Percentiles rank a stretch among this genome's conserved stretches.
Evolutionary conservation across 495 filamentous ascomycete genomes (phyloP).

Genomic region (Bombardia bombarda): DNA sequence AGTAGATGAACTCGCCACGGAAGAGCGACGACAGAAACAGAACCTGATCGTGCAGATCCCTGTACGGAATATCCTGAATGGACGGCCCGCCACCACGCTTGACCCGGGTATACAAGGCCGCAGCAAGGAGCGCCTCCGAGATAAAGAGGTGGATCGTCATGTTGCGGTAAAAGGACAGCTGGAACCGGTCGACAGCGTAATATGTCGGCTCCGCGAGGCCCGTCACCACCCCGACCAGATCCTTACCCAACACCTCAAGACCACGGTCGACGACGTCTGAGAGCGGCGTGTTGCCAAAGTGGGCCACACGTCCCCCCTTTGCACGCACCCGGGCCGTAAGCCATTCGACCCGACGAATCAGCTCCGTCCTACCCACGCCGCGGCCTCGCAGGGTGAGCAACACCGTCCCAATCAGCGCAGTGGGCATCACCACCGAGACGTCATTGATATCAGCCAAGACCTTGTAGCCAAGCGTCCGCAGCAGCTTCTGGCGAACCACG

Average conservation of each 20-base stretch:
- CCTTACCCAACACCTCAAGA: constrained; percentile 81
- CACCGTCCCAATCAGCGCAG: constrained; percentile 88
- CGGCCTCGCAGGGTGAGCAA: constrained; percentile 85
- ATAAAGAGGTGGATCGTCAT: constrained; percentile 99
- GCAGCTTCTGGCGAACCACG: constrained; percentile 48
- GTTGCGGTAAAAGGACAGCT: constrained; percentile 94
- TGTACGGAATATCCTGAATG: constrained; percentile 69
- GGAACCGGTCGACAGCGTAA: constrained; percentile 91
- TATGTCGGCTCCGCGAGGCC: constrained; percentile 82
- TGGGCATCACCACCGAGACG: constrained; percentile 96
- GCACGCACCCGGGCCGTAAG: constrained; percentile 71
- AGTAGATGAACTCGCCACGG: constrained; percentile 94
- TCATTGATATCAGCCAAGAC: constrained; percentile 91
- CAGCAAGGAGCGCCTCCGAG: constrained; percentile 78
- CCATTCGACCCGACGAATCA: constrained; percentile 86
- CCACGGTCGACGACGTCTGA: constrained; percentile 80
- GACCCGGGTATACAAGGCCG: constrained; percentile 79
- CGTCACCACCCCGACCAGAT: constrained; percentile 71
- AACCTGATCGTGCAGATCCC: constrained; percentile 65
- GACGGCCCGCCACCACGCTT: constrained; percentile 81
- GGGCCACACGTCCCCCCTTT: constrained; percentile 84
- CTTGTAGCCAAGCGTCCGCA: constrained; percentile 81
- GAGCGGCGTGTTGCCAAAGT: constrained; percentile 76
- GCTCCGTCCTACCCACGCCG: constrained; percentile 79
- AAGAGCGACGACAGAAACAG: constrained; percentile 87